phyloP scores from a whole-genome alignment of 2,329 filamentous ascomycete species.

The Hypoxylon sp. region DNA sequence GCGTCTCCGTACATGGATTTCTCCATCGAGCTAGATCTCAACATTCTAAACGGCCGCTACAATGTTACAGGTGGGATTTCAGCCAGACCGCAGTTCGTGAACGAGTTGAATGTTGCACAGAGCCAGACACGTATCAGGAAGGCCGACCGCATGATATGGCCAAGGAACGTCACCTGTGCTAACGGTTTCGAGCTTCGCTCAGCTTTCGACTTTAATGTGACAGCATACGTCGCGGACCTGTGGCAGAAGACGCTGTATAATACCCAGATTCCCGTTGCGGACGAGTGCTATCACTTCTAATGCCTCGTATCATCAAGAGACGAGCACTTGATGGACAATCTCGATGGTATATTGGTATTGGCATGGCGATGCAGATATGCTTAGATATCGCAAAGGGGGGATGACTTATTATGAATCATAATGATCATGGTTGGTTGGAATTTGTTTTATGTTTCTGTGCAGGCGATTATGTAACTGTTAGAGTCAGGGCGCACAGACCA shows the following conservation, averaged over 20 bases:
- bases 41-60: conserved; percentile 53
- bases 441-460: conserved; percentile 25
- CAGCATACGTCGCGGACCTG: conserved; percentile 48
- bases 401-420: conserved; percentile 5
- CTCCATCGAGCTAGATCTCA: conserved; percentile 56
- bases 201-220: conserved; percentile 48
- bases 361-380: conserved; percentile 1
- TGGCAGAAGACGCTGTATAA: conserved; percentile 46
- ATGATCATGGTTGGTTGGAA: conserved; percentile 17
- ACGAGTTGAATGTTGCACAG: conserved; percentile 51
- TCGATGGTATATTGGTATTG: neutral
- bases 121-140: conserved; percentile 43
- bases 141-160: conserved; percentile 29
- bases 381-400: conserved; percentile 9
- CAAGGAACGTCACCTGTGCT: conserved; percentile 42
- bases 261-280: conserved; percentile 46
- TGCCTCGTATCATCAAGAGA: neutral
- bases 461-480: conserved; percentile 35
- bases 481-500: conserved; percentile 11
- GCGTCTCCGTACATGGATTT: conserved; percentile 53
- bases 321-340: conserved; percentile 3
- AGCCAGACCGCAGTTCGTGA: conserved; percentile 54
- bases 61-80: conserved; percentile 56
- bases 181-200: conserved; percentile 46
- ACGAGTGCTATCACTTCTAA: conserved; percentile 46